Evolutionary conservation across 768 basidiomycete genomes (phyloP).

Genomic region (Leccinum subgranulosum): DNA sequence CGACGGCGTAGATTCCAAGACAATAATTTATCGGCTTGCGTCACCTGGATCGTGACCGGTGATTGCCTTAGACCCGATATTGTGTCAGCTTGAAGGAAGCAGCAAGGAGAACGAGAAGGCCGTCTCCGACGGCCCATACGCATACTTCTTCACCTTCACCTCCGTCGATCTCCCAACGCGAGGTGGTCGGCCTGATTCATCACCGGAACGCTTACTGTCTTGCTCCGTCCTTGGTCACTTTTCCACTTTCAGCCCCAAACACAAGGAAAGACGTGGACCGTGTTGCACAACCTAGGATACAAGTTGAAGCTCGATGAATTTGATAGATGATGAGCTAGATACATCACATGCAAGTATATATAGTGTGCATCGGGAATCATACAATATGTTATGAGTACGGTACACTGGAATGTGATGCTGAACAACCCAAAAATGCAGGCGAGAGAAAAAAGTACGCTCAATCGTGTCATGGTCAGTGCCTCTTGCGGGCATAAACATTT

Average conservation of each 20-base stretch:
- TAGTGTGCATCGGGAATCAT: slow-evolving; percentile 15
- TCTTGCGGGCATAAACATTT: slow-evolving; percentile 52
- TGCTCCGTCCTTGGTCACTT: not conserved
- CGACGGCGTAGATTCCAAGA: not conserved
- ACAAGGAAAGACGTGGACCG: not conserved
- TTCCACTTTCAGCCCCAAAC: no score
- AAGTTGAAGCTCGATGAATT: not conserved
- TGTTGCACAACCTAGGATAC: not conserved
- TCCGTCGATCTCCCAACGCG: not conserved
- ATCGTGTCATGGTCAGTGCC: slow-evolving; percentile 14
- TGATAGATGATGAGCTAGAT: slow-evolving; percentile 1
- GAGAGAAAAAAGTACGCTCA: not conserved
- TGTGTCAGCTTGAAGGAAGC: not conserved
- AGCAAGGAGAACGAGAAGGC: not conserved
- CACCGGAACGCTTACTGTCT: not conserved
- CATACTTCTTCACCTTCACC: not conserved
- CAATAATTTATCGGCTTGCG: not conserved
- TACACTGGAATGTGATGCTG: slow-evolving; percentile 21
- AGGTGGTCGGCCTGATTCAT: not conserved
- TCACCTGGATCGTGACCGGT: not conserved
- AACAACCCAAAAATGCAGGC: slow-evolving; percentile 8
- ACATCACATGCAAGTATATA: slow-evolving; percentile 3
- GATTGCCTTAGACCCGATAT: not conserved
- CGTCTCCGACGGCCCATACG: not conserved
- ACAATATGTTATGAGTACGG: slow-evolving; percentile 16